These are phyloP conservation scores for Blastocystis sp. DNA, from an alignment of 352 stramenopile genomes.

Conservation along the genomic window DNA sequence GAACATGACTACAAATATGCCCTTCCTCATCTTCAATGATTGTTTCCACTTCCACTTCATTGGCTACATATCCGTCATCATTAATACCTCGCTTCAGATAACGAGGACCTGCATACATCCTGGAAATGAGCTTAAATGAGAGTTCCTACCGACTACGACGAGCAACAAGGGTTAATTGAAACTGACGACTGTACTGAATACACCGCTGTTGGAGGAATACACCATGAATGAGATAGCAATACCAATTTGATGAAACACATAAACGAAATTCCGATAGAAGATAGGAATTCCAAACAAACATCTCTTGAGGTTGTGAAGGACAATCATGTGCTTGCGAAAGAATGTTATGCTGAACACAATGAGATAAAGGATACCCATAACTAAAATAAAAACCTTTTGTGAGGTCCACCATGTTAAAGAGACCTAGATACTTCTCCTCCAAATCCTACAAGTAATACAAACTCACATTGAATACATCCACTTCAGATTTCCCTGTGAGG, in stretches of 20 bases:
- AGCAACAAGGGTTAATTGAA: constrained; percentile 92
- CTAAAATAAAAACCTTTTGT: constrained; percentile 99
- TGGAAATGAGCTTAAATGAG: constrained; percentile 72
- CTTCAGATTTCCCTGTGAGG: constrained; percentile 76
- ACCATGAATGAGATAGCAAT: constrained; percentile 87
- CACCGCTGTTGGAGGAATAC: constrained; percentile 93
- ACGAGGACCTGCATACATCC: constrained; percentile 95
- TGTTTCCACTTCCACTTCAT: constrained; percentile 98
- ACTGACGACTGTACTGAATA: constrained; percentile 87
- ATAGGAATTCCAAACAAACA: constrained; percentile 95
- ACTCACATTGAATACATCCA: constrained; percentile 70
- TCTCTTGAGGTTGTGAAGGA: constrained; percentile 81
- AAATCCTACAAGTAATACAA: constrained; percentile 71
- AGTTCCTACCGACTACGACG: constrained; percentile 74
- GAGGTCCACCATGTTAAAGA: constrained; percentile 97
- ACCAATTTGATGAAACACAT: constrained; percentile 82
- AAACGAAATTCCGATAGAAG: constrained; percentile 85
- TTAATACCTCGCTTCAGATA: constrained; percentile 95
- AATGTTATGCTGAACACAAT: constrained; percentile 28
- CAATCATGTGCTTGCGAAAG: neutral
- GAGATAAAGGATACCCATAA: constrained; percentile 78
- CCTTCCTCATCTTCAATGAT: constrained; percentile 82
- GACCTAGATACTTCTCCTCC: constrained; percentile 81
- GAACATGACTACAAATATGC: constrained; percentile 90
- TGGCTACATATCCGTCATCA: constrained; percentile 96